A percentile compares a stretch with the other conserved stretches of the same genome.
Conservation (phyloP, 169 alveolate species). For the Amoebophrya sp. region DNA sequence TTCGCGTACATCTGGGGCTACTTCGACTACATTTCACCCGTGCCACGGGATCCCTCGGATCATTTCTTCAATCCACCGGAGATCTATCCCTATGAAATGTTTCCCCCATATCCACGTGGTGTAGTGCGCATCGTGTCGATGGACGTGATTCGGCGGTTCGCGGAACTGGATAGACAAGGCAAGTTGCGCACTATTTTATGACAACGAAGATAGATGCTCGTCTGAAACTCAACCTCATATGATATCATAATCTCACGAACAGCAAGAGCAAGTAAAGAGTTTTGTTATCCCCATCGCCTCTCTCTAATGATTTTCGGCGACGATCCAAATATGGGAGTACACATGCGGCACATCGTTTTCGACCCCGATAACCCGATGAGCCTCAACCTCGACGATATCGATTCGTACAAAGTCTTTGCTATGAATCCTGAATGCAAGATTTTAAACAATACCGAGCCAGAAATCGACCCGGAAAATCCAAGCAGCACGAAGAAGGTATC, state of each 20-base stretch:
- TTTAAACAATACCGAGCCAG: background rate
- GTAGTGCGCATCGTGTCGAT: conserved; percentile 27
- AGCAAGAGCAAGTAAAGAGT: too few relatives aligned
- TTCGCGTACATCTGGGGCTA: conserved; percentile 31
- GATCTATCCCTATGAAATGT: conserved; percentile 30
- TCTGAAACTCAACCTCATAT: too few relatives aligned
- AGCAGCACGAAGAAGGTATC: conserved; percentile 20
- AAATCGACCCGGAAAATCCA: conserved; percentile 11
- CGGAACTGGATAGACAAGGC: background rate
- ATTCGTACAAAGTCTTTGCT: conserved; percentile 8
- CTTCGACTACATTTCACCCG: conserved; percentile 32
- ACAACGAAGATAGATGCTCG: too few relatives aligned
- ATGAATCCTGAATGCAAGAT: background rate
- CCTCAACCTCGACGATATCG: conserved; percentile 29
- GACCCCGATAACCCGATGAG: background rate
- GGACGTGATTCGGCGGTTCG: conserved; percentile 28
- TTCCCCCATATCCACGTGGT: conserved; percentile 33
- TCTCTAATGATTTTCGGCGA: conserved; percentile 32
- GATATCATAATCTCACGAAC: too few relatives aligned
- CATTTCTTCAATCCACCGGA: conserved; percentile 9
- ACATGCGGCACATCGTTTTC: conserved; percentile 25
- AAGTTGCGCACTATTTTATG: conserved; percentile 30
- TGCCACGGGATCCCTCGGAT: conserved; percentile 11
- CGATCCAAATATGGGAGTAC: conserved; percentile 27
- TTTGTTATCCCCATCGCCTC: too few relatives aligned